These are phyloP conservation scores for Carex arenaria DNA, from an alignment of 202 grass and related monocot genomes.

Conservation along the genomic window DNA sequence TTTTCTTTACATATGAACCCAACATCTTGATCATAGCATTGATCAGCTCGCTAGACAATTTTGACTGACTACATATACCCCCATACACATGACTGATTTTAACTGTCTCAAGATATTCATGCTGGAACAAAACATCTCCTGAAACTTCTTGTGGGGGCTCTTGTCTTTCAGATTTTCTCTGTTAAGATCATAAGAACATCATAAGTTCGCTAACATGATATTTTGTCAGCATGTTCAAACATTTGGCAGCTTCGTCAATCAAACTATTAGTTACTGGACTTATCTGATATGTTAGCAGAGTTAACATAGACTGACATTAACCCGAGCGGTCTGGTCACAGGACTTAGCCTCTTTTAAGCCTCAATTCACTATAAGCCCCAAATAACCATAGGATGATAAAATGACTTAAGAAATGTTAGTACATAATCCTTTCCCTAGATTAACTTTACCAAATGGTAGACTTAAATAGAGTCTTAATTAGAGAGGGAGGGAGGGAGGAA, in stretches of 20 bases:
- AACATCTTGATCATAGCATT: background rate
- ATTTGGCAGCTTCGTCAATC: background rate
- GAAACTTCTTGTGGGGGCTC: background rate
- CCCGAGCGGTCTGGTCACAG: background rate
- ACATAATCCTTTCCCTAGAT: no score
- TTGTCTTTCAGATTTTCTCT: background rate
- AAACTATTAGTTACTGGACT: background rate
- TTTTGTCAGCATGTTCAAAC: no score
- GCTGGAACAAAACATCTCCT: background rate
- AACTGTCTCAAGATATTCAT: background rate
- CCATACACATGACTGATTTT: background rate
- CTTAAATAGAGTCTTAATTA: background rate
- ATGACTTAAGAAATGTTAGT: background rate
- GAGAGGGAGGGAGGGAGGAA: background rate
- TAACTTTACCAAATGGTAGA: no score
- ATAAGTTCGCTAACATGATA: background rate
- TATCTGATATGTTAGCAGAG: background rate
- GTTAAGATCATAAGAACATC: background rate
- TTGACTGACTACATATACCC: no score
- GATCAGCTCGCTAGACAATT: no score
- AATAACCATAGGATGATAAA: background rate
- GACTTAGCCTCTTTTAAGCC: background rate
- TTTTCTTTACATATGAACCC: background rate
- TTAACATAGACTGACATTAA: background rate
- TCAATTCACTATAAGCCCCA: background rate